These are phyloP conservation scores for Trametopsis cervina DNA, from an alignment of 768 basidiomycete species.

Conservation along the genomic window DNA sequence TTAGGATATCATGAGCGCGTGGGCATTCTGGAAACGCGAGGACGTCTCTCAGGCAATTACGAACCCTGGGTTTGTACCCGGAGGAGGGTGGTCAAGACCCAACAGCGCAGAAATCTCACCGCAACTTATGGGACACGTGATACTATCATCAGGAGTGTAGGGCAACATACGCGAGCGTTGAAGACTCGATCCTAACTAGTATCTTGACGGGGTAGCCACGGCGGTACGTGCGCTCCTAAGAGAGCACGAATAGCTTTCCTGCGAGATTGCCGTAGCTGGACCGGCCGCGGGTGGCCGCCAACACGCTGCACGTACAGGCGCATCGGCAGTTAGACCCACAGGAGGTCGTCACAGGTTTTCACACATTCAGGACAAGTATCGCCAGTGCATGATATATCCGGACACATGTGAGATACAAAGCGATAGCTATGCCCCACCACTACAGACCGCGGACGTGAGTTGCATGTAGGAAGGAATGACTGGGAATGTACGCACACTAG, in stretches of 20 bases:
- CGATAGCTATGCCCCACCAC: slow-evolving; percentile 63
- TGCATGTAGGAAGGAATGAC: background rate
- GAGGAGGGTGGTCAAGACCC: slow-evolving; percentile 10
- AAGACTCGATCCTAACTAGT: too few relatives aligned
- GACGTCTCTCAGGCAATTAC: background rate
- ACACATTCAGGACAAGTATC: too few relatives aligned
- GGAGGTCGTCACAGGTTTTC: too few relatives aligned
- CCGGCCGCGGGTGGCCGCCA: too few relatives aligned
- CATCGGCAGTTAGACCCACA: too few relatives aligned
- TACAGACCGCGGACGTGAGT: slow-evolving; percentile 23
- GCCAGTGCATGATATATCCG: background rate
- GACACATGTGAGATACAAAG: background rate
- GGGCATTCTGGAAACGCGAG: slow-evolving; percentile 10
- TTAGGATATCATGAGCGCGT: slow-evolving; percentile 33
- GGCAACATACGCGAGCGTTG: too few relatives aligned
- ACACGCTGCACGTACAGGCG: too few relatives aligned
- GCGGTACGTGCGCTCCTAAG: too few relatives aligned
- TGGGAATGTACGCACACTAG: slow-evolving; percentile 84
- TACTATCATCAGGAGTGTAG: background rate
- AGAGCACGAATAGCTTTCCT: too few relatives aligned
- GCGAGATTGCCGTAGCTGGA: too few relatives aligned
- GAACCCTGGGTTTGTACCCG: slow-evolving; percentile 10
- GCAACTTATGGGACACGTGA: slow-evolving; percentile 1
- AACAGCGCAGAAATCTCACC: slow-evolving; percentile 2
- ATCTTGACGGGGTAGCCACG: too few relatives aligned